These are phyloP conservation scores for Brassica cretica DNA, from an alignment of 345 rosid genomes.

Conservation along the genomic window DNA sequence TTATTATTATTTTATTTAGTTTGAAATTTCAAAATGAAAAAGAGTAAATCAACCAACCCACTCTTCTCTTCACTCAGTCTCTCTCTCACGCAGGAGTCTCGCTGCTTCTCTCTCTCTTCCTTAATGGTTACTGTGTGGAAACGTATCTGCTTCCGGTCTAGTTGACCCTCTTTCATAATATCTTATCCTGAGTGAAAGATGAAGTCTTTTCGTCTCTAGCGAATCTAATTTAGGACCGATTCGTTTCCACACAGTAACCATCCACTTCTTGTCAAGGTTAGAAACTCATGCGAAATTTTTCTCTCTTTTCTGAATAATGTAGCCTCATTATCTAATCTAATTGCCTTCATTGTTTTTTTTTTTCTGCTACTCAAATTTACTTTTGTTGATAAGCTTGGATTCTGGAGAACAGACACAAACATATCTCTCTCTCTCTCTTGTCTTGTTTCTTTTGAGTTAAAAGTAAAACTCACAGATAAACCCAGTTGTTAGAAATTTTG, in stretches of 20 bases:
- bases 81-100: not conserved
- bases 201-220: slow-evolving; percentile 47
- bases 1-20: not conserved
- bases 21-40: not conserved
- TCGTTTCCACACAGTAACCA: not conserved
- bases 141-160: slow-evolving; percentile 25
- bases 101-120: not conserved
- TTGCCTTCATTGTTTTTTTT: no score
- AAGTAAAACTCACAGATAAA: not conserved
- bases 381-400: not conserved
- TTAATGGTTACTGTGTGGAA: not conserved
- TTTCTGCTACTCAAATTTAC: no score
- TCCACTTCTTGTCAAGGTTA: slow-evolving; percentile 39
- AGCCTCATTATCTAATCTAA: not conserved
- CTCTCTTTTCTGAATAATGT: not conserved
- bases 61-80: not conserved
- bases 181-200: slow-evolving; percentile 32
- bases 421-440: not conserved
- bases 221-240: not conserved
- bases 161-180: not conserved
- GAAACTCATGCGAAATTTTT: not conserved
- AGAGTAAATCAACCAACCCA: not conserved
- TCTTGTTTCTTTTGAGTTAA: not conserved
- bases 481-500: slow-evolving; percentile 10
- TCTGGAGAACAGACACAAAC: not conserved